These are phyloP conservation scores for Globomyces sp. DNA, from an alignment of 371 early-diverging fungal species.

Conservation along the genomic window DNA sequence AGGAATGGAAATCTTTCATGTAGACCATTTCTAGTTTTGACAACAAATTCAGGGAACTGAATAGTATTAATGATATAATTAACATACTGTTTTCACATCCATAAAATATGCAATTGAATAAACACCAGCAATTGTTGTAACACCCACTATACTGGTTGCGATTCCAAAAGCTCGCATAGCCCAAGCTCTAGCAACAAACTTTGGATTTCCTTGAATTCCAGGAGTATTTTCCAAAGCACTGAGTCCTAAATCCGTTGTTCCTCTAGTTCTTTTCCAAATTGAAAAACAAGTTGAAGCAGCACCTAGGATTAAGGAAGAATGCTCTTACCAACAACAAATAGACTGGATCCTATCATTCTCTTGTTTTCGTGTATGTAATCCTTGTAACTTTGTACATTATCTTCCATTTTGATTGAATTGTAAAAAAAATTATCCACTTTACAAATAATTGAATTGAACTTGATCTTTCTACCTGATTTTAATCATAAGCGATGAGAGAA, in stretches of 20 bases:
- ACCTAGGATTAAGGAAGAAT: no score
- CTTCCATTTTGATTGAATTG: no score
- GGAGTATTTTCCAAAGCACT: neutral
- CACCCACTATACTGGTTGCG: conserved; percentile 5
- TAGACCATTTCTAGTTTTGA: neutral
- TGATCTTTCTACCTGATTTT: no score
- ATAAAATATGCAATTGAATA: neutral
- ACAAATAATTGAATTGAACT: no score
- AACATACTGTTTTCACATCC: neutral
- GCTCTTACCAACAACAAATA: no score
- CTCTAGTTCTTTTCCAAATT: conserved; percentile 1
- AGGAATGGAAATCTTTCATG: conserved; percentile 9
- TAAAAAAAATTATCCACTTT: no score
- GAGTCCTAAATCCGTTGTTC: conserved; percentile 10
- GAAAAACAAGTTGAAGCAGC: neutral
- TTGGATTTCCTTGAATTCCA: neutral
- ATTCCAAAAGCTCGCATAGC: neutral
- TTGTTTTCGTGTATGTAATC: no score
- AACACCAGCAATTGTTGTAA: conserved; percentile 1
- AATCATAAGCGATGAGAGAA: no score
- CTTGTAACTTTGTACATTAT: no score
- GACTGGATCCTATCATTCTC: no score
- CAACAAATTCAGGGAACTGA: conserved; percentile 7
- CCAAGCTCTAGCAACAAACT: neutral
- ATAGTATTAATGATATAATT: neutral